Base-by-base conservation (phyloP, 2,329 filamentous ascomycete species). In the Aspergillus fumigatus region DNA sequence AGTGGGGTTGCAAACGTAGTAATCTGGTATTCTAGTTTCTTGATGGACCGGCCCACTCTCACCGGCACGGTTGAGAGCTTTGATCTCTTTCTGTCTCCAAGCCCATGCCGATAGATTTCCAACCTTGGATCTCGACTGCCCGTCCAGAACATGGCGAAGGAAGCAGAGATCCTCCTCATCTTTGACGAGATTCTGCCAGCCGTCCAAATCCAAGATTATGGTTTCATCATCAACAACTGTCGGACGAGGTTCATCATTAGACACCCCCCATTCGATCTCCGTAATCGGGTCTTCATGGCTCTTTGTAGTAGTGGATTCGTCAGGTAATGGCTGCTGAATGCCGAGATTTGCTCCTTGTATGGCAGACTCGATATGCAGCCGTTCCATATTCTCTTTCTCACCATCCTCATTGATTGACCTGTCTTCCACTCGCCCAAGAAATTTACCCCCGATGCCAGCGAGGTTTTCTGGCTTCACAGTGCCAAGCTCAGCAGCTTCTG, bases 1-100 rank as follows among this genome's bases (percentile, higher is more conserved):
- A 9, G 91, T 91, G 0, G 82, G 60, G 63, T 97, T 99, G 0
- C 90, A 86, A 43, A 97, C 90, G 69, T 97, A 97, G 68, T 88
- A 87, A 41, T 85, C 85, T 60, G 82, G 75, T 56, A 88, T 86
- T 62, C 78, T 79, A 26, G 82, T 79, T 58, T 79, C 76, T 21
- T 76, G 74, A 48, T 77, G 78, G 23, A 80, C 77, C n/a, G 80
- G 75, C 7, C 85, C 85, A 62, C 75, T 74, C 51, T 80, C 74
- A 25, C 82, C 83, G 50, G 79, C 77, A 40, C 79, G 80, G 70
- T 88, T 89, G 60, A 89, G 81, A 43, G 84, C 78, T 70, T 90
- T 89, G 75, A 88, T 85, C 64, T 88, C 82, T 65, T 88, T 88
- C 66, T 89, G 86, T 66, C 84, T 86, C 83, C 85, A 88, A 4